Base-by-base conservation (phyloP, 805 yeast species). In the Lachancea fermentati region DNA sequence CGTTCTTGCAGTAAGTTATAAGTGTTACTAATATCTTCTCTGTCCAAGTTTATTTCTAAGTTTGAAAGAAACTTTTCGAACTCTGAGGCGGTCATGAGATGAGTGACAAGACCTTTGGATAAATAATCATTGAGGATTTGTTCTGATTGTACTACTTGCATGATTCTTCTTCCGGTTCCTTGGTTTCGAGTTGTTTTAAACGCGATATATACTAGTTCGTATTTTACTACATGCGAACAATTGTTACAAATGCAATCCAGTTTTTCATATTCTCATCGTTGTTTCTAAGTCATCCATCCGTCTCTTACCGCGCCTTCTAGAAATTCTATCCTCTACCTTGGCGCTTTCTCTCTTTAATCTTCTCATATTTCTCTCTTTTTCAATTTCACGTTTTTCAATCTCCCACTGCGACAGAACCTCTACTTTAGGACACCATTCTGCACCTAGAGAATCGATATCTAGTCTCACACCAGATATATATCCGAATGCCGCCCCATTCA, bases 361-460 rank as follows among this genome's bases (percentile, higher is more conserved):
- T 63, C 98, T 77, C 46, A 87, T 72, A 58, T 85, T 88, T 62
- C 97, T 75, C 52, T 89, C 96, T 55, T 94, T 79, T 64, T 93
- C 98, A 51, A 88, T 87, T 59, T 93, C 97, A 50, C 97, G 75
- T 65, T 83, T 82, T 58, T 91, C 97, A 42, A 93, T 86, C 62
- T 93, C 98, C 76, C 89, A 87, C 40, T 85, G 89, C 1, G 93
- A 79, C 44, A 93, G 71, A 11, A 78, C 76, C 62, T 91, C 97
- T 5, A 91, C 82, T 32, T 78, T 73, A 19, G 98, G 98, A 40
- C 81, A 80, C 94, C 96, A 93, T 11, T 67, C 70, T 28, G 79
- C 84, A 24, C 95, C 95, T 18, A 85, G 72, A 37, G 78, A 78
- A 55, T 83, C 93, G 22, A 76, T 73, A 55, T 82, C 96, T 55